phyloP scores from a whole-genome alignment of 2,329 filamentous ascomycete species.

The Cadophora sp. region DNA sequence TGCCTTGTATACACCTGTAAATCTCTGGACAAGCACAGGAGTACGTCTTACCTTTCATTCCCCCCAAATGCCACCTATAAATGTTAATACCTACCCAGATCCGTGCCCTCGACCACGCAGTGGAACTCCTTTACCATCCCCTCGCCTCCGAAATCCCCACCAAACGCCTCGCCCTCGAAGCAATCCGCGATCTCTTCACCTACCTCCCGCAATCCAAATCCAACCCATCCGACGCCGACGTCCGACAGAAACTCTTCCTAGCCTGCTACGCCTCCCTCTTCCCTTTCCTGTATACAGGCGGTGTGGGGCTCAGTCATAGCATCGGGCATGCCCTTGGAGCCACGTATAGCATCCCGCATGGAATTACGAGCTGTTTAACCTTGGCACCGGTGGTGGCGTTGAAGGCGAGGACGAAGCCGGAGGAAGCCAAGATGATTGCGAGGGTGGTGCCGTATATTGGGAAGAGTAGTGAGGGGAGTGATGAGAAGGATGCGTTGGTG shows the following conservation, averaged over 20 bases:
- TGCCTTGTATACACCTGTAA: slow-evolving; percentile 55
- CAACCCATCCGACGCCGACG: slow-evolving; percentile 52
- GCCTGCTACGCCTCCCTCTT: slow-evolving; percentile 59
- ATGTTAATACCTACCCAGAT: slow-evolving; percentile 40
- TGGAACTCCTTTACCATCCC: slow-evolving; percentile 60
- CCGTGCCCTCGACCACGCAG: slow-evolving; percentile 60
- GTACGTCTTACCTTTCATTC: slow-evolving; percentile 16
- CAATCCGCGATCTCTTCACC: slow-evolving; percentile 54
- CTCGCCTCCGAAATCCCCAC: slow-evolving; percentile 57
- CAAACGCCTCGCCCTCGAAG: slow-evolving; percentile 51
- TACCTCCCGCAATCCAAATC: slow-evolving; percentile 54
- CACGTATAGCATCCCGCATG: slow-evolving; percentile 62
- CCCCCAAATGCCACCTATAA: neutral
- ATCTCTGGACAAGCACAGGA: slow-evolving; percentile 57
- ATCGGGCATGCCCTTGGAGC: slow-evolving; percentile 59
- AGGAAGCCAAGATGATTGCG: slow-evolving; percentile 52
- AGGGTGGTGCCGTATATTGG: slow-evolving; percentile 53
- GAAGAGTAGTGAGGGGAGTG: slow-evolving; percentile 46
- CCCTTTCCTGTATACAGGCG: slow-evolving; percentile 56
- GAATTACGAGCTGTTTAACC: slow-evolving; percentile 60
- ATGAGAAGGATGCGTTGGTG: slow-evolving; percentile 49
- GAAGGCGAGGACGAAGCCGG: slow-evolving; percentile 51
- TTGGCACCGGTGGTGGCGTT: slow-evolving; percentile 60
- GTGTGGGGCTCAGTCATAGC: slow-evolving; percentile 54
- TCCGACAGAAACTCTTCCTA: slow-evolving; percentile 57